Conservation (phyloP, 1,139 yeast genomes). For the Zygoascus meyerae region DNA sequence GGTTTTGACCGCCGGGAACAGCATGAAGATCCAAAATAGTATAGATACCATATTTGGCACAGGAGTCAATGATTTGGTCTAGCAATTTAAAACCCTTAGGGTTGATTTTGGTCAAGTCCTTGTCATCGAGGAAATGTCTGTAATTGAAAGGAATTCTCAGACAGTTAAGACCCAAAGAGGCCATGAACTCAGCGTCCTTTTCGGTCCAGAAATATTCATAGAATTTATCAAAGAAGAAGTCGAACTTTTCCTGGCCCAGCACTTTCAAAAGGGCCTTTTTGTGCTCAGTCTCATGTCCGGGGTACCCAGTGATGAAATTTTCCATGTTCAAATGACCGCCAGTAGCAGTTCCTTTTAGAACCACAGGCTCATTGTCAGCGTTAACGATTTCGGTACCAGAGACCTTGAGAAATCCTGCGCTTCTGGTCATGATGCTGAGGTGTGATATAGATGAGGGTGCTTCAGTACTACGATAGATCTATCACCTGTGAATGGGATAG, state of each 20-base stretch:
- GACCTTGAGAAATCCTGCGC: constrained; percentile 20
- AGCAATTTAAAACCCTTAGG: constrained; percentile 40
- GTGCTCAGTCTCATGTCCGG: constrained; percentile 46
- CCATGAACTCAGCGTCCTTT: constrained; percentile 40
- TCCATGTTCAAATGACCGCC: constrained; percentile 49
- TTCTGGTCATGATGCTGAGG: not conserved
- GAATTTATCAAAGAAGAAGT: constrained; percentile 43
- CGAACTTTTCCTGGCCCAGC: constrained; percentile 41
- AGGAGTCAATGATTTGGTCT: constrained; percentile 39
- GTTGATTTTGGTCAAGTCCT: constrained; percentile 37
- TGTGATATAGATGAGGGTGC: too few relatives aligned
- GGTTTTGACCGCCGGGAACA: constrained; percentile 46
- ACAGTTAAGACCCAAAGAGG: constrained; percentile 40
- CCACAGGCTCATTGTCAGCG: constrained; percentile 33
- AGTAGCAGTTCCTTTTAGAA: constrained; percentile 41
- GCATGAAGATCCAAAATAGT: constrained; percentile 44
- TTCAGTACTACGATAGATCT: too few relatives aligned
- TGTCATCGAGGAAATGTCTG: constrained; percentile 42
- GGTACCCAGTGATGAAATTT: constrained; percentile 46
- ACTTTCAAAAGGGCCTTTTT: constrained; percentile 35
- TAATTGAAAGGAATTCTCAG: constrained; percentile 45
- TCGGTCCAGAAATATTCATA: constrained; percentile 47
- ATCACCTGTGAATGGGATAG: too few relatives aligned
- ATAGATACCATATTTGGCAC: constrained; percentile 37
- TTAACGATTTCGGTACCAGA: constrained; percentile 43